Evolutionary conservation across 2,329 filamentous ascomycete species (phyloP).

Genomic region (Colletotrichum shisoi): DNA sequence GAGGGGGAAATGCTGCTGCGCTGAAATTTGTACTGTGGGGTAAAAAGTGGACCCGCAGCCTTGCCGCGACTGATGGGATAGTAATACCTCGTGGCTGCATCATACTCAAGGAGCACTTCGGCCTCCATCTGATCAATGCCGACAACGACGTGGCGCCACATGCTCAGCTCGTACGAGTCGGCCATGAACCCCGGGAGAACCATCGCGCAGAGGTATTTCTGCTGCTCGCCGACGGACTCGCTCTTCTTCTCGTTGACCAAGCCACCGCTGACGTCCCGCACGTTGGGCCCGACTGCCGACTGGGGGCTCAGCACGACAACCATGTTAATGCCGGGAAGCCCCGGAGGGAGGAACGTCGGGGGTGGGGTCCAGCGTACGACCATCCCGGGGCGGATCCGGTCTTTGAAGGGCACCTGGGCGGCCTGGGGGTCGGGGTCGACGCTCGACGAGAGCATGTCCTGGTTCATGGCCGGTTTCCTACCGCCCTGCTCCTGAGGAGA

Average conservation of each 20-base stretch:
- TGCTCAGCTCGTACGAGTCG: slow-evolving; percentile 51
- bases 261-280: slow-evolving; percentile 41
- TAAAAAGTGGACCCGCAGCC: too few relatives aligned
- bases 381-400: slow-evolving; percentile 55
- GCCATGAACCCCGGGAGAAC: slow-evolving; percentile 48
- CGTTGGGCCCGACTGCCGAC: slow-evolving; percentile 37
- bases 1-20: too few relatives aligned
- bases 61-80: too few relatives aligned
- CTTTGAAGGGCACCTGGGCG: slow-evolving; percentile 47
- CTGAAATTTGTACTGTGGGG: too few relatives aligned
- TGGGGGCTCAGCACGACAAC: slow-evolving; percentile 48
- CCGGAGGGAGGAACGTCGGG: slow-evolving; percentile 31
- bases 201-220: slow-evolving; percentile 50
- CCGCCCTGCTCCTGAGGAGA: background rate
- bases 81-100: slow-evolving; percentile 54
- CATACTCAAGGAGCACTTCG: slow-evolving; percentile 56
- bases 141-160: slow-evolving; percentile 52
- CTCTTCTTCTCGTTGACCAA: slow-evolving; percentile 28
- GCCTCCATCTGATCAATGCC: slow-evolving; percentile 49
- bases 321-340: slow-evolving; percentile 42
- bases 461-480: background rate
- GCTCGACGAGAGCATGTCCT: slow-evolving; percentile 42
- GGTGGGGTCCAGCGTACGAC: slow-evolving; percentile 48
- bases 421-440: slow-evolving; percentile 44
- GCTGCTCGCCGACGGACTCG: slow-evolving; percentile 19